Conservation (phyloP, 2,329 filamentous ascomycete species). For the Thielaviopsis punctulata region DNA sequence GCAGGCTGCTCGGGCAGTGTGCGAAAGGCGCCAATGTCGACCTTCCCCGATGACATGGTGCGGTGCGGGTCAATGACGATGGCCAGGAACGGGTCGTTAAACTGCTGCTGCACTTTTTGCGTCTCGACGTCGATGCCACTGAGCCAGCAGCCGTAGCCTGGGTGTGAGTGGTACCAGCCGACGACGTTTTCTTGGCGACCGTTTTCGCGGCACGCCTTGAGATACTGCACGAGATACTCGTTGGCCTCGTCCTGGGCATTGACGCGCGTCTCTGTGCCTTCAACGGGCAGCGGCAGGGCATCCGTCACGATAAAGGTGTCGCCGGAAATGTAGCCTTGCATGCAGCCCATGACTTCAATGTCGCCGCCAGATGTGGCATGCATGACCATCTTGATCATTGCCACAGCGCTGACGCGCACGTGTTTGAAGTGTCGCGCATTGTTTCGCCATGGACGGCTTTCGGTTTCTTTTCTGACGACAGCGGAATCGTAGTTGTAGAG, state of each 20-base stretch:
- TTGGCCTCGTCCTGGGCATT: conserved; percentile 93
- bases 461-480: conserved; percentile 35
- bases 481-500: conserved; percentile 67
- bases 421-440: conserved; percentile 82
- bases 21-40: conserved; percentile 92
- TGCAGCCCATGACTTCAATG: conserved; percentile 92
- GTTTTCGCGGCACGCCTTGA: conserved; percentile 58
- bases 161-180: conserved; percentile 96
- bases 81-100: conserved; percentile 80
- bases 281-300: conserved; percentile 81
- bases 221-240: conserved; percentile 87
- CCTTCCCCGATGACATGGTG: conserved; percentile 84
- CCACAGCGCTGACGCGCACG: conserved; percentile 83
- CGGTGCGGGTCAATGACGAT: conserved; percentile 94
- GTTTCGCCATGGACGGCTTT: conserved; percentile 56
- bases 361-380: conserved; percentile 88
- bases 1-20: conserved; percentile 54
- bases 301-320: conserved; percentile 86
- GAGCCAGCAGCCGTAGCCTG: conserved; percentile 95
- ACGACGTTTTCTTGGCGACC: conserved; percentile 77
- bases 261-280: conserved; percentile 95
- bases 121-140: conserved; percentile 90
- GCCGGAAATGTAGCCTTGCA: conserved; percentile 83
- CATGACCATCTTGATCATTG: conserved; percentile 97
- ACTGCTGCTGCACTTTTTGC: conserved; percentile 68